These are phyloP conservation scores for Lactifluus volemus DNA, from an alignment of 768 basidiomycete species.

Conservation along the genomic window DNA sequence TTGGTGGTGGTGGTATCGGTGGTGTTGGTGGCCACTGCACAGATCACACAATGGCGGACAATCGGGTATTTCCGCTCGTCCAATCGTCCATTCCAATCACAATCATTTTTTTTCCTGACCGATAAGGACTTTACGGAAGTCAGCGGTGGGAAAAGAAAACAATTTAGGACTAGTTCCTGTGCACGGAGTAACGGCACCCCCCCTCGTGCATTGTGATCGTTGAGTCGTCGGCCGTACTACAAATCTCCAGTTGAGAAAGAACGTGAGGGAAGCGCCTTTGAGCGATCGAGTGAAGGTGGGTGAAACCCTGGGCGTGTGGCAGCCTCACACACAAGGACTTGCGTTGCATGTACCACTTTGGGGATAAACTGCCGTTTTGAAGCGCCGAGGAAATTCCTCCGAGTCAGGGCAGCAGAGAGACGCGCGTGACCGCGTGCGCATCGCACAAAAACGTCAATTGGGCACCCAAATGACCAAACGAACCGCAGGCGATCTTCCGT, in stretches of 20 bases:
- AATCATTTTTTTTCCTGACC: not conserved
- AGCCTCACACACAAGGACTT: not conserved
- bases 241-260: not conserved
- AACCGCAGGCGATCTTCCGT: not conserved
- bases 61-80: not conserved
- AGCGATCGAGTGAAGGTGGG: not conserved
- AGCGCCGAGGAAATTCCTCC: not conserved
- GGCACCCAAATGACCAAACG: not conserved
- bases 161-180: not conserved
- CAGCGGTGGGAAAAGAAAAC: not conserved
- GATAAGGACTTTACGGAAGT: not conserved
- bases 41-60: no score
- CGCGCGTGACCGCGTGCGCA: not conserved
- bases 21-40: not conserved
- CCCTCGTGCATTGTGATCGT: not conserved
- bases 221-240: not conserved
- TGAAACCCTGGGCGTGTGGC: conserved; percentile 5
- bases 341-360: conserved; percentile 1
- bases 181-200: not conserved
- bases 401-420: not conserved
- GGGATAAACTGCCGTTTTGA: conserved; percentile 8
- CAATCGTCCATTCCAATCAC: not conserved
- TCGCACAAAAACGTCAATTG: not conserved
- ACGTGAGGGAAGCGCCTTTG: no score
- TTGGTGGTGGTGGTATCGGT: not conserved